A percentile compares a stretch with the other conserved stretches of the same genome.
phyloP scores from a whole-genome alignment of 2,329 filamentous ascomycete species.

The Elsinoe perseae region DNA sequence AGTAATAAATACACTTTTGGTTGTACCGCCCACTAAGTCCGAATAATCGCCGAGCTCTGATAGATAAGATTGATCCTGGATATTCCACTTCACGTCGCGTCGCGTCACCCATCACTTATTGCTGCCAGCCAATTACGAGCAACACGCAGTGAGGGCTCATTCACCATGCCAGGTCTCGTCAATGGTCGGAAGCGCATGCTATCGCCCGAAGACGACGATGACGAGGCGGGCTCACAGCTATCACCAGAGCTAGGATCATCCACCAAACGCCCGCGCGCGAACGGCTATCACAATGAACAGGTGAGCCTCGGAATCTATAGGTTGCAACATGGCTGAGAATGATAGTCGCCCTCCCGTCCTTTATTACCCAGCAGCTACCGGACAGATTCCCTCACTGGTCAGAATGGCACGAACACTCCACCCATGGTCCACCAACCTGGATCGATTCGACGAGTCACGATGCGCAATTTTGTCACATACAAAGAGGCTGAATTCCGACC shows the following conservation, averaged over 20 bases:
- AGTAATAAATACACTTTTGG: background rate
- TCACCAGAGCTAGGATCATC: background rate
- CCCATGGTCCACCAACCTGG: constrained; percentile 53
- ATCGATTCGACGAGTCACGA: constrained; percentile 77
- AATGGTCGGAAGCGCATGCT: constrained; percentile 7
- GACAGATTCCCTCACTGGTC: constrained; percentile 24
- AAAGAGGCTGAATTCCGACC: constrained; percentile 83
- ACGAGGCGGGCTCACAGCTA: background rate
- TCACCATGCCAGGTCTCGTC: constrained; percentile 15
- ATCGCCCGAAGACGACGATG: background rate
- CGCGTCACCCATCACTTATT: background rate
- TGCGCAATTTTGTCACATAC: constrained; percentile 92
- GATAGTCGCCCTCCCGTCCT: constrained; percentile 14
- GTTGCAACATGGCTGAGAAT: background rate
- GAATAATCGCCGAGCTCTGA: constrained; percentile 11
- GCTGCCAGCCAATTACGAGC: background rate
- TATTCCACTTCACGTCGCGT: constrained; percentile 11
- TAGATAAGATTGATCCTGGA: constrained; percentile 3
- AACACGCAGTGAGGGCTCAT: background rate
- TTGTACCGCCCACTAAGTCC: background rate
- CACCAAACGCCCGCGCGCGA: constrained; percentile 15
- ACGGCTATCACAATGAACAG: constrained; percentile 7
- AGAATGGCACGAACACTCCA: constrained; percentile 15
- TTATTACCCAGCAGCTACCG: constrained; percentile 31
- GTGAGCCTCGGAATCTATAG: background rate